Evolutionary conservation across 495 filamentous ascomycete species (phyloP), one percentile per base, ranked within the genome.

Genomic region (Diplogelasinospora grovesii): DNA sequence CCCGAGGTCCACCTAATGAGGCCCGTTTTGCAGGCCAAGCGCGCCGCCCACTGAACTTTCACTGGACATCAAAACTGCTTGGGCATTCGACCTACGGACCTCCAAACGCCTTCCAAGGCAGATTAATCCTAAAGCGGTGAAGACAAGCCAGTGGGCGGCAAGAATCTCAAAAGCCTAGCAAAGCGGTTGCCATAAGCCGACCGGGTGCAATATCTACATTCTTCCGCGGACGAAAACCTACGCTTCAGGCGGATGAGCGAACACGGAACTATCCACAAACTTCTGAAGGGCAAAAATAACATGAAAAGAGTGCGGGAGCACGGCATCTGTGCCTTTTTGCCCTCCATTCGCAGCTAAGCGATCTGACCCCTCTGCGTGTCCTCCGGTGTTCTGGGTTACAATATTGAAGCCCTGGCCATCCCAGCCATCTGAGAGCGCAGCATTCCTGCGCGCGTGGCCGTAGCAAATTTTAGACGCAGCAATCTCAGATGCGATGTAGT

Each of bases 1-100:
- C 39, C 27, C 36, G 19, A 11, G 8, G 26, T 14, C 22, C 19
- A 11, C 27, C 38, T 22, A n/a, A 20, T 21, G 39, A 45, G 56
- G 48, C 56, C 56, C 41, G 36, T 57, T 49, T 18, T 48, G 19
- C 36, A 39, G 53, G 48, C 56, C 56, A 51, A 45, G 48, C 53
- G 50, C 35, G 46, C n/a, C 25, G 30, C 21, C 40, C 19, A 16
- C 34, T 20, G 29, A 29, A 2, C 18, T 34, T 20, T 33, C 29
- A 29, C 37, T 7, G 31, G 30, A 28, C 21, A 11, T 15, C 20
- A 39, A 46, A 14, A 36, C 22, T 19, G 36, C 36, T 29, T 20
- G 15, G 27, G 6, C 35, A 24, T n/a, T n/a, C n/a, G n/a, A n/a
- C n/a, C n/a, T n/a, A n/a, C n/a, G n/a, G n/a, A n/a, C n/a, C n/a